Evolutionary conservation across 2,329 filamentous ascomycete genomes (phyloP).

Genomic region (Purpureocillium lavendulum): DNA sequence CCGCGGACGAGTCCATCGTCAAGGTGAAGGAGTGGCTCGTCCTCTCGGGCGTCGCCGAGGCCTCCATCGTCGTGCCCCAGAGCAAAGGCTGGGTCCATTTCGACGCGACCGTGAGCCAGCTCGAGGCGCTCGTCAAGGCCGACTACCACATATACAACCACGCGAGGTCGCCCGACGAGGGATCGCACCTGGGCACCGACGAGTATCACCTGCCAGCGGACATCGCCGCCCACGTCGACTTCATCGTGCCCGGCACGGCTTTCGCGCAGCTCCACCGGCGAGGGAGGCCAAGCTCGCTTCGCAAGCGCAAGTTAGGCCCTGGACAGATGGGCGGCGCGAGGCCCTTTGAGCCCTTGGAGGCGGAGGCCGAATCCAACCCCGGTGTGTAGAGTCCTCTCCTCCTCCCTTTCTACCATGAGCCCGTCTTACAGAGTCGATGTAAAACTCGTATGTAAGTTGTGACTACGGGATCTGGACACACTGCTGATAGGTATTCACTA

Average conservation of each 20-base stretch:
- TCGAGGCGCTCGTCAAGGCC: conserved; percentile 42
- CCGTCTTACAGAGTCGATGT: too few relatives aligned
- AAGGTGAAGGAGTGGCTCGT: conserved; percentile 44
- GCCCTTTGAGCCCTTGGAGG: too few relatives aligned
- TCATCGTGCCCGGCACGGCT: conserved; percentile 27
- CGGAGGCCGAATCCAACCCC: too few relatives aligned
- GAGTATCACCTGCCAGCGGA: conserved; percentile 9
- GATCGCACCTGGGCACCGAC: conserved; percentile 20
- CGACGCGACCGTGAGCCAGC: conserved; percentile 10
- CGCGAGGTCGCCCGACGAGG: conserved; percentile 15
- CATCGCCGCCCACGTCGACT: conserved; percentile 26
- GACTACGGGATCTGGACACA: too few relatives aligned
- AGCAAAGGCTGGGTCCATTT: conserved; percentile 34
- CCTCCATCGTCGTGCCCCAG: conserved; percentile 37
- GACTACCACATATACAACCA: conserved; percentile 43
- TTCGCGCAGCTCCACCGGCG: too few relatives aligned
- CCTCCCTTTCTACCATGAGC: too few relatives aligned
- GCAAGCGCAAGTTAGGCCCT: too few relatives aligned
- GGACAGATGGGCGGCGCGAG: too few relatives aligned
- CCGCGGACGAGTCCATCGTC: conserved; percentile 32
- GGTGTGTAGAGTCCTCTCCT: too few relatives aligned
- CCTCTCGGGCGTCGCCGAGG: conserved; percentile 36
- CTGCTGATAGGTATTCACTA: too few relatives aligned
- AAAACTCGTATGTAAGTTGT: too few relatives aligned
- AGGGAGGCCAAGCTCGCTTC: too few relatives aligned